Conservation (phyloP, 2,329 filamentous ascomycete species). For the Claviceps citrina region DNA sequence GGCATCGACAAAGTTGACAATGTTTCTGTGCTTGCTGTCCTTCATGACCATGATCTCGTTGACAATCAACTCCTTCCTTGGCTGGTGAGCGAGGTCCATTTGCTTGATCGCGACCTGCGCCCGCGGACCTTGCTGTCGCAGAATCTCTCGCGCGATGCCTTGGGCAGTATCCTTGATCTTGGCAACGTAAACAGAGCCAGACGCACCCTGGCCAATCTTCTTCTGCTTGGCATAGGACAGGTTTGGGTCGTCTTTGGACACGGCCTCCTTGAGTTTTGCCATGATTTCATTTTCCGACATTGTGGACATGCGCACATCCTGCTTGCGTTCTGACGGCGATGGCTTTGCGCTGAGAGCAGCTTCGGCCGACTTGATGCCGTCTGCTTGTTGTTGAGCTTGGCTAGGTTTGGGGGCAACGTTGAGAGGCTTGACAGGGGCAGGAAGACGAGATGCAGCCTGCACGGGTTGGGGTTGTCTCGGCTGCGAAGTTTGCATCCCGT, state of each 20-base stretch:
- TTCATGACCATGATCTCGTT: slow-evolving; percentile 99
- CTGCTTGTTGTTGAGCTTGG: slow-evolving; percentile 30
- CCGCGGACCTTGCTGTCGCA: slow-evolving; percentile 63
- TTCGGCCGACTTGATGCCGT: slow-evolving; percentile 78
- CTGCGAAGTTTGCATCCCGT: slow-evolving; percentile 36
- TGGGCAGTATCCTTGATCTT: slow-evolving; percentile 79
- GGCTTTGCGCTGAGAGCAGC: slow-evolving; percentile 77
- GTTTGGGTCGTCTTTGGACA: slow-evolving; percentile 88
- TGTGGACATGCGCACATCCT: slow-evolving; percentile 94
- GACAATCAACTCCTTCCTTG: slow-evolving; percentile 93
- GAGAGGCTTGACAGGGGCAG: slow-evolving; percentile 58
- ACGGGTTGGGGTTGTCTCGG: slow-evolving; percentile 31
- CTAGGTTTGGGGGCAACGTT: slow-evolving; percentile 57
- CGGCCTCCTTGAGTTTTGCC: slow-evolving; percentile 83
- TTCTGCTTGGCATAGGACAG: slow-evolving; percentile 97
- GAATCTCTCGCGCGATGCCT: slow-evolving; percentile 69
- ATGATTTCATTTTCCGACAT: slow-evolving; percentile 97
- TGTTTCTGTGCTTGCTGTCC: slow-evolving; percentile 93
- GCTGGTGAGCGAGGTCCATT: slow-evolving; percentile 96
- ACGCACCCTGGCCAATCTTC: slow-evolving; percentile 97
- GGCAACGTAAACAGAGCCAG: slow-evolving; percentile 93
- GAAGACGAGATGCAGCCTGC: slow-evolving; percentile 32
- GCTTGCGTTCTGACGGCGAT: slow-evolving; percentile 53
- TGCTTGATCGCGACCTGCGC: slow-evolving; percentile 97
- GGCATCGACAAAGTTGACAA: slow-evolving; percentile 96